Base-by-base conservation (phyloP, 1,139 yeast genomes). In the Candida mesenterica region DNA sequence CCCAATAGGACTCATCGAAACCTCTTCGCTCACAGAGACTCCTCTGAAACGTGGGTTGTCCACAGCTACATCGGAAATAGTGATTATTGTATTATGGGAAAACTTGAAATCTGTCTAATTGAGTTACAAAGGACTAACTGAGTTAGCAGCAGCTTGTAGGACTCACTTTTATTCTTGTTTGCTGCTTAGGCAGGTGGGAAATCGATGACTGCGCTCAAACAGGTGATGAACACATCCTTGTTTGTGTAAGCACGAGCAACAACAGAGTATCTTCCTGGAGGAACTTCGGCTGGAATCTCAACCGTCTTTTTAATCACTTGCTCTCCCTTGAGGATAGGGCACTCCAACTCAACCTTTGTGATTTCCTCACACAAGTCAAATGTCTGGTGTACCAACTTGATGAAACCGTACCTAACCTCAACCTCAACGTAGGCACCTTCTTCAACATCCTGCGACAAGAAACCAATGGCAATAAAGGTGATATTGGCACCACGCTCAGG, bases 361-460 rank as follows among this genome's bases (percentile, higher is more conserved):
- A 88, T 71, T 55, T 88, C 84, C 47, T 89, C 96, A 62, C 98
- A 92, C 43, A 92, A 69, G 59, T 92, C 97, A 60, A 82, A 84
- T 9, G 94, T 85, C 56, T 88, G 89, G 50, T 87, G 84, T 38
- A 94, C 62, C 43, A 92, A 72, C 52, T 84, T 83, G 59, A 92
- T 90, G 65, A 85, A 88, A 8, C 97, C 98, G 53, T 89, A 84
- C 48, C 87, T 76, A 24, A 94, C 97, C 46, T 88, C 95, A 26
- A 92, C 89, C 45, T 88, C 96, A 34, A 92, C 95, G 54, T 89
- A 92, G 0, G 97, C 87, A 25, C 98, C 98, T 3, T 68, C 92
- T 28, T 62, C 77, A 31, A 94, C 67, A 14, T 69, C 71, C 38
- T 73, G 58, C 27, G 68, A 50, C 41, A 90, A 62, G 32, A 56